Evolutionary conservation across 345 rosid genomes (phyloP), one percentile per base, ranked within the genome.

Genomic region (Tarenaya hassleriana): DNA sequence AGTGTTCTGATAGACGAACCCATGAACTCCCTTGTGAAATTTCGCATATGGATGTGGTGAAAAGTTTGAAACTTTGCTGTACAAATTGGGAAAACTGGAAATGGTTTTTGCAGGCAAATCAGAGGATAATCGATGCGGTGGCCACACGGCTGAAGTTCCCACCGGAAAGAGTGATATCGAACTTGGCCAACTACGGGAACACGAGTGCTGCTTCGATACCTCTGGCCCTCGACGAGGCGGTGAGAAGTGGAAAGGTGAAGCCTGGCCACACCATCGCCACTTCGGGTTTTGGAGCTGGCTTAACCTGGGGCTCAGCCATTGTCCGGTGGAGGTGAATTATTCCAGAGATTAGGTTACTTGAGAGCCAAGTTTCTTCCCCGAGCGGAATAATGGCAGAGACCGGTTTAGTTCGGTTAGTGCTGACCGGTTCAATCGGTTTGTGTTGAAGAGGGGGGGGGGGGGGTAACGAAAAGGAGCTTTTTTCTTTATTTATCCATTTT

Each of bases 171-270:
- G 82, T 92, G 32, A 74, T 92, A 46, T 81, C 98, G 16, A 92
- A 85, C 52, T 58, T 92, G 77, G 95, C 84, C 15, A 81, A 85
- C 56, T 92, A 88, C 37, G 95, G 98, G 0, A 92, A 88, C 77
- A 81, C 97, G 7, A 88, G 98, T 34, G 85, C 97, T 29, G 91
- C 95, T 47, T 88, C 96, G 2, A 85, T 92, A 53, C 97, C 98
- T 32, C 67, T 85, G 58, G 98, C 97, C 46, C 63, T 92, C 70
- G 98, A 92, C 49, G 96, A 92, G 62, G 86, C 90, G 4, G 97
- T 88, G 16, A 74, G 95, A 62, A 69, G 88, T 5, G 97, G 96
- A 10, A 85, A 81, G 72, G 90, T 92, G 67, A 81, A 81, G 73
- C 37, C 79, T 9, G 88, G 98, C 19, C 84, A 92, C 47, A 73